These are phyloP conservation scores for Pelagophyceae sp. DNA, from an alignment of 352 stramenopile species.

Conservation along the genomic window DNA sequence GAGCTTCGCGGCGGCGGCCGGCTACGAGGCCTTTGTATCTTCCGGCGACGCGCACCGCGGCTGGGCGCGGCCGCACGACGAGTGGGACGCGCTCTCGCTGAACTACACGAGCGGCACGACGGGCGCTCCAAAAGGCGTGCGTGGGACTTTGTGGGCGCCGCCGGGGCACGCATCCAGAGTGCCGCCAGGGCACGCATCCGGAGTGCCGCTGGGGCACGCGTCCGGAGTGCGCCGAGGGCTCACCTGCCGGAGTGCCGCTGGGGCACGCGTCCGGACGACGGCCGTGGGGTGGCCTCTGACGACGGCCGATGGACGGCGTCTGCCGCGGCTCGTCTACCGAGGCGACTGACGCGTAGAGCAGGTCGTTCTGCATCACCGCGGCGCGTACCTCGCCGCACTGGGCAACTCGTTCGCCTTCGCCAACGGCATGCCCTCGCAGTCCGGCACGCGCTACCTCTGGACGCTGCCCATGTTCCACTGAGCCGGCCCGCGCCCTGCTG, in stretches of 20 bases:
- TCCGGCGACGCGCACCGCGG: not conserved
- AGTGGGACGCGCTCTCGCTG: constrained; percentile 22
- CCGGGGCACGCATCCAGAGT: too few relatives aligned
- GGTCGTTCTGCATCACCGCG: constrained; percentile 15
- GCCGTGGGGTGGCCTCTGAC: too few relatives aligned
- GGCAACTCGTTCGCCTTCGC: not conserved
- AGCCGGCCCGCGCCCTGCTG: too few relatives aligned
- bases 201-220: too few relatives aligned
- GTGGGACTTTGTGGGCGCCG: too few relatives aligned
- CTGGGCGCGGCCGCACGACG: not conserved
- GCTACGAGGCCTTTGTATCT: constrained; percentile 17
- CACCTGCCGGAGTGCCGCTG: too few relatives aligned
- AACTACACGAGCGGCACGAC: constrained; percentile 25
- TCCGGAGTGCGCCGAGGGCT: too few relatives aligned
- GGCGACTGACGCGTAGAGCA: too few relatives aligned
- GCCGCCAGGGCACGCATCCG: too few relatives aligned
- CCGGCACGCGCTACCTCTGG: constrained; percentile 10
- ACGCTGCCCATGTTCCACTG: constrained; percentile 18
- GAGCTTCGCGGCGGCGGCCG: not conserved
- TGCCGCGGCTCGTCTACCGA: too few relatives aligned
- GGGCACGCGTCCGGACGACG: too few relatives aligned
- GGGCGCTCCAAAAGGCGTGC: constrained; percentile 1
- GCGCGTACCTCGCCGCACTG: constrained; percentile 1
- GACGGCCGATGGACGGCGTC: too few relatives aligned
- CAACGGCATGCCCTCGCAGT: not conserved